A percentile compares a stretch with the other conserved stretches of the same genome.
These are phyloP conservation scores for Houttuynia cordata DNA, from an alignment of 164 flowering plant species.

Conservation along the genomic window DNA sequence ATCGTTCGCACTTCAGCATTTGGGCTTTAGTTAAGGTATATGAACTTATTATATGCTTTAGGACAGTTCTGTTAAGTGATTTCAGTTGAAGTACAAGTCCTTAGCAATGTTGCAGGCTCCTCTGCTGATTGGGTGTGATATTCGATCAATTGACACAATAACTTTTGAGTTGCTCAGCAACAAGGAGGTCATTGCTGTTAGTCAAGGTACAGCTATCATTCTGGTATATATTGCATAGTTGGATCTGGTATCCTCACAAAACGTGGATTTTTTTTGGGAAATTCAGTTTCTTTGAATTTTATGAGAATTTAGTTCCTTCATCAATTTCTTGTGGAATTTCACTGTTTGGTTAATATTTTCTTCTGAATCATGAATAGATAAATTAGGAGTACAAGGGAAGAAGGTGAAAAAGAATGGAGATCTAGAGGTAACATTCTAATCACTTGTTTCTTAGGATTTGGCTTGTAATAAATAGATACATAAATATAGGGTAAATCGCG, in stretches of 20 bases:
- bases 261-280: slow-evolving; percentile 26
- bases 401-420: slow-evolving; percentile 49
- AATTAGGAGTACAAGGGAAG: slow-evolving; percentile 67
- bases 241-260: background rate
- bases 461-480: too few relatives aligned
- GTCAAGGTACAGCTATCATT: slow-evolving; percentile 38
- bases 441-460: background rate
- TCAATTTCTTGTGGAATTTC: too few relatives aligned
- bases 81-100: background rate
- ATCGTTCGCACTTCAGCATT: slow-evolving; percentile 76
- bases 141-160: slow-evolving; percentile 31
- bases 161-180: slow-evolving; percentile 45
- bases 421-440: slow-evolving; percentile 37
- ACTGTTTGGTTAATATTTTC: slow-evolving; percentile 1
- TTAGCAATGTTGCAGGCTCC: slow-evolving; percentile 41
- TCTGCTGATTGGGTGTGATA: slow-evolving; percentile 62
- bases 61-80: background rate
- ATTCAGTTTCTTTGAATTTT: too few relatives aligned
- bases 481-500: too few relatives aligned
- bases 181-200: slow-evolving; percentile 64
- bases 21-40: slow-evolving; percentile 72
- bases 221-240: too few relatives aligned
- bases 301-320: too few relatives aligned
- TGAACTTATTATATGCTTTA: background rate
- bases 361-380: slow-evolving; percentile 23